These are phyloP conservation scores for button mushroom (Agaricus bisporus) DNA, from an alignment of 768 basidiomycete genomes.

Conservation along the genomic window DNA sequence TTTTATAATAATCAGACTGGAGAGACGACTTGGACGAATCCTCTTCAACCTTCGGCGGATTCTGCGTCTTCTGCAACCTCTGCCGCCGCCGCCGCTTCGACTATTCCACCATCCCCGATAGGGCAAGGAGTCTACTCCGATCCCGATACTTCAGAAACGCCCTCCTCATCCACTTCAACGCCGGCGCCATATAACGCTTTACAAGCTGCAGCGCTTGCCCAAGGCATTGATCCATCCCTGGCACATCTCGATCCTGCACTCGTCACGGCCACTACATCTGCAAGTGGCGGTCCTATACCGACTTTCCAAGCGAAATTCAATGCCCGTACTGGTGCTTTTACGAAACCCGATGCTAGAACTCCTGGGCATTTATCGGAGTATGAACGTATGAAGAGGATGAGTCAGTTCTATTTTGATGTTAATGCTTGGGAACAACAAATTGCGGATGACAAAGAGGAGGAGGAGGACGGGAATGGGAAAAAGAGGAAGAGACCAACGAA, in stretches of 20 bases:
- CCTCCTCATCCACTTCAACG: slow-evolving; percentile 19
- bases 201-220: slow-evolving; percentile 66
- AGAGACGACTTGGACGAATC: slow-evolving; percentile 84
- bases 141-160: neutral
- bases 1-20: slow-evolving; percentile 73
- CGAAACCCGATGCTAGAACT: slow-evolving; percentile 59
- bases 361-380: slow-evolving; percentile 76
- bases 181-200: slow-evolving; percentile 37
- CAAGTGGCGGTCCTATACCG: slow-evolving; percentile 24
- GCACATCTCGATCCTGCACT: slow-evolving; percentile 78
- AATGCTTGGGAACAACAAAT: slow-evolving; percentile 73
- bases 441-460: slow-evolving; percentile 38
- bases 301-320: slow-evolving; percentile 72
- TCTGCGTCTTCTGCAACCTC: slow-evolving; percentile 11
- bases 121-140: neutral
- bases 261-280: slow-evolving; percentile 25
- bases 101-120: neutral
- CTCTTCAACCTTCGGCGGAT: slow-evolving; percentile 38
- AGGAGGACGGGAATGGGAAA: slow-evolving; percentile 50
- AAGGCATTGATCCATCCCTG: slow-evolving; percentile 79
- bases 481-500: slow-evolving; percentile 77
- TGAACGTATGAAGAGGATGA: slow-evolving; percentile 81
- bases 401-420: slow-evolving; percentile 83
- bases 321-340: slow-evolving; percentile 73
- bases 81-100: slow-evolving; percentile 7